Percentiles rank a stretch among this genome's conserved stretches.
These are phyloP conservation scores for Hortiboletus flavorubellus DNA, from an alignment of 768 basidiomycete species.

Conservation along the genomic window DNA sequence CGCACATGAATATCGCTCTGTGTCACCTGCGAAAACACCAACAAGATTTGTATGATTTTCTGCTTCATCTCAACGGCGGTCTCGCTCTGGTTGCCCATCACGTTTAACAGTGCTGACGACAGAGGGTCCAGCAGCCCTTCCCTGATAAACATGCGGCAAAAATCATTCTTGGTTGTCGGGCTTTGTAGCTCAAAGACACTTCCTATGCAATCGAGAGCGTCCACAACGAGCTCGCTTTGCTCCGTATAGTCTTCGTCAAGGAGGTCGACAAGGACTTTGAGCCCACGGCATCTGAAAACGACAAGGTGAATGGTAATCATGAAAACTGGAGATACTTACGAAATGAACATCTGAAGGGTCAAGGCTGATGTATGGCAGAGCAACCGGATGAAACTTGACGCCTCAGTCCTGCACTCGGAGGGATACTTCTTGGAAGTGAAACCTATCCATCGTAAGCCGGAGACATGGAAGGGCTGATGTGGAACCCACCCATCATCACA, in stretches of 20 bases:
- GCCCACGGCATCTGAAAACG: constrained; percentile 75
- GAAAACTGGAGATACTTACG: constrained; percentile 53
- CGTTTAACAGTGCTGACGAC: constrained; percentile 83
- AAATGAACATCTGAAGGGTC: constrained; percentile 98
- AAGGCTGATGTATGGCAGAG: constrained; percentile 91
- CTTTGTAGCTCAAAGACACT: constrained; percentile 96
- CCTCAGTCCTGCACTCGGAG: constrained; percentile 90
- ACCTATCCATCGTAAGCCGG: constrained; percentile 39
- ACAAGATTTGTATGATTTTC: constrained; percentile 84
- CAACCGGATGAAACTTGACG: constrained; percentile 90
- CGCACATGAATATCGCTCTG: constrained; percentile 93
- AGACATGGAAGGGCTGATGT: background rate
- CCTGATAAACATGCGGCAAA: constrained; percentile 96
- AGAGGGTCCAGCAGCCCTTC: constrained; percentile 94
- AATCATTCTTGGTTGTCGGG: constrained; percentile 96
- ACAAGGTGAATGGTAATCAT: constrained; percentile 1
- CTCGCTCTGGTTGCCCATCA: constrained; percentile 71
- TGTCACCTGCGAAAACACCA: constrained; percentile 95
- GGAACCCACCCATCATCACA: constrained; percentile 78
- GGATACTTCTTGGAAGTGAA: constrained; percentile 95
- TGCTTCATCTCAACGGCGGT: constrained; percentile 71
- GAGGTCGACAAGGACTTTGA: constrained; percentile 92
- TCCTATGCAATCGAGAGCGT: constrained; percentile 91
- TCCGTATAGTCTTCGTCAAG: constrained; percentile 95
- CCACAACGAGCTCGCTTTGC: constrained; percentile 86